Evolutionary conservation across 768 basidiomycete species (phyloP), one percentile per base, ranked within the genome.

Genomic region (Stropharia rugosoannulata): DNA sequence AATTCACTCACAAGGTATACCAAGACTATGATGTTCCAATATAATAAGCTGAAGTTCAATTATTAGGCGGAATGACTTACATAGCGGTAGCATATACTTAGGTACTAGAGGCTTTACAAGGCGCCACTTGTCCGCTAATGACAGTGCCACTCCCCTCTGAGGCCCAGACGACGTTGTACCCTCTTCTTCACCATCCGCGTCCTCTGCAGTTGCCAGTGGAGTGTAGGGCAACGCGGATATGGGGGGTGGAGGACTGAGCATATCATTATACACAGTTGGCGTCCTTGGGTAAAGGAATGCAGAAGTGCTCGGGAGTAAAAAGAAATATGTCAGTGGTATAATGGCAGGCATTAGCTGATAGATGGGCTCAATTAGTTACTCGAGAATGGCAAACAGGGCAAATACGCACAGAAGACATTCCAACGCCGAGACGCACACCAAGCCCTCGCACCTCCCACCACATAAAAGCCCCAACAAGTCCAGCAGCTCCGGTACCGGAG

Each of bases 401-500:
- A 42, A n/a, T 35, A 67, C 89, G 37, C 66, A 93, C 93, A 12
- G 91, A 82, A 9, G 91, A 93, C 18, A 96, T 64, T 2, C 92
- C 90, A 19, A 98, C 85, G 1, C 95, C 97, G 10, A 76, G 64
- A 42, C 85, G 81, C 5, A 99, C 93, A 18, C 97, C 96, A 0
- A 96, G 71, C 1, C 84, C 82, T 16, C 97, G 79, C 4, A 98
- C 74, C 59, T 93, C 79, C 96, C 96, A 98, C 97, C 97, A 98
- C 11, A 97, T 65, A 38, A 90, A 89, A 0, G 96, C 94, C 6
- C 96, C 96, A 1, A 87, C 89, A 1, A 99, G 82, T 0, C 96
- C 96, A 0, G 96, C 96, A 4, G 90, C 93, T 1, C 96, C 96
- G 0, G 96, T 98, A 0, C 96, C 96, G 8, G 89, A 88, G 6